These are phyloP conservation scores for Ambrosiella xylebori DNA, from an alignment of 2,329 filamentous ascomycete genomes.

Conservation along the genomic window DNA sequence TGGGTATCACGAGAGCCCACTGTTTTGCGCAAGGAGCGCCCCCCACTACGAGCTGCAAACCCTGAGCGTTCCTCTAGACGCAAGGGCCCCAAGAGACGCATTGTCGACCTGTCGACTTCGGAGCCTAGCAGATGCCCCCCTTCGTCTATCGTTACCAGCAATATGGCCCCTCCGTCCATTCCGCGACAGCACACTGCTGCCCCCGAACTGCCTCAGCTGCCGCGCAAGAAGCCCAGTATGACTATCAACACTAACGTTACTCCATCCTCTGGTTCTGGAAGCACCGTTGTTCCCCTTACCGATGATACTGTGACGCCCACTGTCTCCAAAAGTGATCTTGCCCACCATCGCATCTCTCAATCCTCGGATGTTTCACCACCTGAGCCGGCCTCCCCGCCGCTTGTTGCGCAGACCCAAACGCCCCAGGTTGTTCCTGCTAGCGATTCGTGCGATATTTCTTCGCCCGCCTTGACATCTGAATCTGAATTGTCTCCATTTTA, in stretches of 20 bases:
- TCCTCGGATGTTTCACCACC: conserved; percentile 11
- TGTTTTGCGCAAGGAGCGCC: conserved; percentile 42
- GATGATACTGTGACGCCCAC: conserved; percentile 4
- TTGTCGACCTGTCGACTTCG: conserved; percentile 44
- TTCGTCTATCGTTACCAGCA: conserved; percentile 3
- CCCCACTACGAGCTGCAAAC: conserved; percentile 32
- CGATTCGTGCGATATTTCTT: conserved; percentile 10
- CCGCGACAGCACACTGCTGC: not conserved
- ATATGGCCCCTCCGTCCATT: conserved; percentile 11
- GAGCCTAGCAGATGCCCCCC: conserved; percentile 19
- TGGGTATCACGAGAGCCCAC: conserved; percentile 1
- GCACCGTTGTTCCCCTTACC: not conserved
- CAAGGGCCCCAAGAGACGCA: conserved; percentile 36
- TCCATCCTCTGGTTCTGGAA: not conserved
- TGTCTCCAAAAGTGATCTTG: not conserved
- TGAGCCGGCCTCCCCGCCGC: conserved; percentile 9
- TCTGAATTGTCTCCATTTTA: conserved; percentile 10
- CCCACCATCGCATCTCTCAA: conserved; percentile 11
- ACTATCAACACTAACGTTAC: conserved; percentile 5
- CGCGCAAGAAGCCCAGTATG: conserved; percentile 2
- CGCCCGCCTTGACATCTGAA: conserved; percentile 4
- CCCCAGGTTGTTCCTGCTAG: conserved; percentile 5
- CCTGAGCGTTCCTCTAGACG: conserved; percentile 41
- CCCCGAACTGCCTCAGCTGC: not conserved
- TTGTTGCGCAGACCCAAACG: conserved; percentile 6